These are phyloP conservation scores for Lactarius akahatsu DNA, from an alignment of 768 basidiomycete genomes.

Conservation along the genomic window DNA sequence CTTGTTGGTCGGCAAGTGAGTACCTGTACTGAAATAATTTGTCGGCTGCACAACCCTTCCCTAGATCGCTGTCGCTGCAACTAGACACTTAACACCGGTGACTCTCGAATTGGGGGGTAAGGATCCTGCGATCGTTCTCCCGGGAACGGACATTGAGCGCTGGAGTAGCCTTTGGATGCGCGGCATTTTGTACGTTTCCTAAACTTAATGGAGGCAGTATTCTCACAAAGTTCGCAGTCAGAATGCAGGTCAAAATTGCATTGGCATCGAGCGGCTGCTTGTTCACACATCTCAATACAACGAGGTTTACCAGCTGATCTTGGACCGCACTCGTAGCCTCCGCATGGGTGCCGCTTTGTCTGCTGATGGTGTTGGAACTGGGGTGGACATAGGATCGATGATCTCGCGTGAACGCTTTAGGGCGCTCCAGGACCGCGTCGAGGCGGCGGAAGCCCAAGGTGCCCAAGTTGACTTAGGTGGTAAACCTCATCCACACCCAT, in stretches of 20 bases:
- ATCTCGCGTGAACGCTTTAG: conserved; percentile 47
- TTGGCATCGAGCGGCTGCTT: conserved; percentile 91
- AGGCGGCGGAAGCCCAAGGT: conserved; percentile 65
- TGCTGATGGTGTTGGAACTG: conserved; percentile 65
- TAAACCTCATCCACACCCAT: conserved; percentile 58
- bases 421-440: conserved; percentile 62
- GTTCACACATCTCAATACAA: conserved; percentile 80
- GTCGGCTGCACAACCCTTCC: conserved; percentile 3
- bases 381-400: conserved; percentile 75
- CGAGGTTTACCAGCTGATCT: conserved; percentile 64
- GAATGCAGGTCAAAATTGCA: conserved; percentile 94
- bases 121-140: conserved; percentile 89
- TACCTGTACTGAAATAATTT: conserved; percentile 23
- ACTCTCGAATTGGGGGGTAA: conserved; percentile 95
- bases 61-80: conserved; percentile 80
- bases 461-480: conserved; percentile 67
- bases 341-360: conserved; percentile 78
- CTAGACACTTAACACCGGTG: conserved; percentile 84
- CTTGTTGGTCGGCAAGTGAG: conserved; percentile 68
- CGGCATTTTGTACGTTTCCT: conserved; percentile 75
- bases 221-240: conserved; percentile 51
- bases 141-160: conserved; percentile 75
- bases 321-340: conserved; percentile 62
- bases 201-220: neutral
- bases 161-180: conserved; percentile 86